Conservation (phyloP, 1,284 basidiomycete genomes). For the Thelephora terrestris region DNA sequence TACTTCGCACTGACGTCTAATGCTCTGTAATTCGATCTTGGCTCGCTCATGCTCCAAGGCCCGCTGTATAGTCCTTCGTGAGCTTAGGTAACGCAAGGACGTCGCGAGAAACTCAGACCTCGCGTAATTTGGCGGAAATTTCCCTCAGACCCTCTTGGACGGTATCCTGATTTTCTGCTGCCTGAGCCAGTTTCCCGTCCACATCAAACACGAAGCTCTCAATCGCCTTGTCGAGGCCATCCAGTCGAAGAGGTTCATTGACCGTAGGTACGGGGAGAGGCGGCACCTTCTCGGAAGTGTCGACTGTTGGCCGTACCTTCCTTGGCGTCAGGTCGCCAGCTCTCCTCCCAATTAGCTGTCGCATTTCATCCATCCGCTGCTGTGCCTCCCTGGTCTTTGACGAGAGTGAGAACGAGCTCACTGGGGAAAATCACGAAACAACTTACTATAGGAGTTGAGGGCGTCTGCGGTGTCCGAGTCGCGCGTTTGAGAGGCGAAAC, state of each 20-base stretch:
- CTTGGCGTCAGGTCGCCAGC: slow-evolving; percentile 41
- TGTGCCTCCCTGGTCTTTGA: slow-evolving; percentile 58
- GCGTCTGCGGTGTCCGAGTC: slow-evolving; percentile 32
- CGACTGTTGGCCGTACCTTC: slow-evolving; percentile 26
- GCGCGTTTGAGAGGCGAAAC: slow-evolving; percentile 46
- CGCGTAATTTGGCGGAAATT: slow-evolving; percentile 40
- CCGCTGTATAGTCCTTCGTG: slow-evolving; percentile 29
- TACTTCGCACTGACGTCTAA: slow-evolving; percentile 65
- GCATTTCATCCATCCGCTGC: slow-evolving; percentile 71
- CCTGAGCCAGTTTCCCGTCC: slow-evolving; percentile 43
- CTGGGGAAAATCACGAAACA: background rate
- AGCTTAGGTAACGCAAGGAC: background rate
- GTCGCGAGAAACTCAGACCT: slow-evolving; percentile 32
- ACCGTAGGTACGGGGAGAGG: slow-evolving; percentile 16
- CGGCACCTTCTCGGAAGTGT: slow-evolving; percentile 15
- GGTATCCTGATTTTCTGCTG: slow-evolving; percentile 39
- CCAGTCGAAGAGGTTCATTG: slow-evolving; percentile 13
- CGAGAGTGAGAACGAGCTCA: slow-evolving; percentile 1
- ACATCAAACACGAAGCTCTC: slow-evolving; percentile 47
- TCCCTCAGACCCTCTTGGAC: slow-evolving; percentile 39
- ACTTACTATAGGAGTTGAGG: slow-evolving; percentile 32
- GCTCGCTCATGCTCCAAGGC: slow-evolving; percentile 47
- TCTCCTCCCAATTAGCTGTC: slow-evolving; percentile 52
- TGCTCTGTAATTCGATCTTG: slow-evolving; percentile 55
- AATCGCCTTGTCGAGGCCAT: slow-evolving; percentile 26